phyloP scores from a whole-genome alignment of 2,329 filamentous ascomycete genomes.

The Aspergillus candidus region DNA sequence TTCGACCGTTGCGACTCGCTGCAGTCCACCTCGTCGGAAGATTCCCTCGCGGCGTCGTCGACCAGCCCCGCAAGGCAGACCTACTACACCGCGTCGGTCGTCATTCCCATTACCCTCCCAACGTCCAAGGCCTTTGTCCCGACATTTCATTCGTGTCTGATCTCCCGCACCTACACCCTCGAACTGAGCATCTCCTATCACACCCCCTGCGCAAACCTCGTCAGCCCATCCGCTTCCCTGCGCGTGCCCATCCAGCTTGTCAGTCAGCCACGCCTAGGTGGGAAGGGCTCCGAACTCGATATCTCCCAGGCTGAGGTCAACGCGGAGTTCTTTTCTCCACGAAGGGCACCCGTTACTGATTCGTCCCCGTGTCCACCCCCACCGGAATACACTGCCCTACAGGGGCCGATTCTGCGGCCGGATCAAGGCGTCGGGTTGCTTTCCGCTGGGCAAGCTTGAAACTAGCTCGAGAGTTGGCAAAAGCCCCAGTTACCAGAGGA shows the following conservation, averaged over 20 bases:
- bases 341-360: conserved; percentile 11
- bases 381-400: too few relatives aligned
- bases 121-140: conserved; percentile 57
- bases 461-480: too few relatives aligned
- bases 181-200: conserved; percentile 54
- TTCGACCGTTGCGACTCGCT: conserved; percentile 23
- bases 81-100: conserved; percentile 58
- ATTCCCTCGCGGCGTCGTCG: conserved; percentile 29
- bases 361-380: neutral
- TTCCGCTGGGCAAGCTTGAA: too few relatives aligned
- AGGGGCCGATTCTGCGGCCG: too few relatives aligned
- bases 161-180: conserved; percentile 58
- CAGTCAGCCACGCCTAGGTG: conserved; percentile 12
- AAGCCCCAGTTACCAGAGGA: too few relatives aligned
- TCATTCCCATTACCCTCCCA: conserved; percentile 59
- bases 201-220: conserved; percentile 40
- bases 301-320: conserved; percentile 17
- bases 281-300: conserved; percentile 4
- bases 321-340: conserved; percentile 17
- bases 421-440: too few relatives aligned
- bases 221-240: conserved; percentile 35
- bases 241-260: conserved; percentile 41
- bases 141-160: conserved; percentile 63
- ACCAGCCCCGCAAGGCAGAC: conserved; percentile 39
- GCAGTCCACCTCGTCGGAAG: conserved; percentile 23